Percentiles rank a stretch among this genome's conserved stretches.
Evolutionary conservation across 1,284 basidiomycete genomes (phyloP).

Genomic region (Malassezia equina): DNA sequence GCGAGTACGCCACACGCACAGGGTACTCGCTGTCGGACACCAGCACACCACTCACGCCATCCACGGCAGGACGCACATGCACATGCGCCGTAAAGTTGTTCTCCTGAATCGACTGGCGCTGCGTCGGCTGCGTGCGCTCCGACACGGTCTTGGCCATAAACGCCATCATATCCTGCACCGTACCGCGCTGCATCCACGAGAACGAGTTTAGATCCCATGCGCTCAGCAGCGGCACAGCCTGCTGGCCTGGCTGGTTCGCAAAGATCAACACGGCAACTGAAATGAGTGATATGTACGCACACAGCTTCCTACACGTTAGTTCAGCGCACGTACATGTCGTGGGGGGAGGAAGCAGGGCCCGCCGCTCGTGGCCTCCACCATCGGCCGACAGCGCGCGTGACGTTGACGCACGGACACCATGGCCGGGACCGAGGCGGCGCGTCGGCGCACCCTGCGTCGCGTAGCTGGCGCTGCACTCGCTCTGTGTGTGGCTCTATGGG

Average conservation of each 20-base stretch:
- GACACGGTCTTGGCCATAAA: slow-evolving; percentile 62
- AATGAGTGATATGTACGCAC: slow-evolving; percentile 7
- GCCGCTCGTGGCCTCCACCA: background rate
- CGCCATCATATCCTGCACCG: slow-evolving; percentile 47
- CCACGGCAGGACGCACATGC: slow-evolving; percentile 54
- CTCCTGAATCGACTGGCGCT: slow-evolving; percentile 82
- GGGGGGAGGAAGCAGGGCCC: background rate
- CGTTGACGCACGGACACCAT: background rate
- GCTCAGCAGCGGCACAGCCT: slow-evolving; percentile 58
- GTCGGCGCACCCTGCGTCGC: background rate
- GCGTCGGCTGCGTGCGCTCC: slow-evolving; percentile 63
- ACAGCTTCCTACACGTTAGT: slow-evolving; percentile 18
- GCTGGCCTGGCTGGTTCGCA: slow-evolving; percentile 40
- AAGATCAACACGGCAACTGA: slow-evolving; percentile 35
- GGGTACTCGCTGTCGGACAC: slow-evolving; percentile 95
- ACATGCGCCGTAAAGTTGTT: slow-evolving; percentile 89
- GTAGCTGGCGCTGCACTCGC: background rate
- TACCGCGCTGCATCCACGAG: slow-evolving; percentile 76
- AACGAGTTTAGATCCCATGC: slow-evolving; percentile 81
- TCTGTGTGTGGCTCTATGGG: too few relatives aligned
- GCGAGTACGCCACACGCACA: slow-evolving; percentile 85
- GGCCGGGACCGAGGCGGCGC: background rate
- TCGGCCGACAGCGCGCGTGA: background rate
- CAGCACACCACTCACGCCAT: slow-evolving; percentile 61
- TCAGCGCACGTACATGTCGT: background rate